Percentiles rank a stretch among this genome's conserved stretches.
Evolutionary conservation across 768 basidiomycete genomes (phyloP).

Genomic region (Mycena chlorophos): DNA sequence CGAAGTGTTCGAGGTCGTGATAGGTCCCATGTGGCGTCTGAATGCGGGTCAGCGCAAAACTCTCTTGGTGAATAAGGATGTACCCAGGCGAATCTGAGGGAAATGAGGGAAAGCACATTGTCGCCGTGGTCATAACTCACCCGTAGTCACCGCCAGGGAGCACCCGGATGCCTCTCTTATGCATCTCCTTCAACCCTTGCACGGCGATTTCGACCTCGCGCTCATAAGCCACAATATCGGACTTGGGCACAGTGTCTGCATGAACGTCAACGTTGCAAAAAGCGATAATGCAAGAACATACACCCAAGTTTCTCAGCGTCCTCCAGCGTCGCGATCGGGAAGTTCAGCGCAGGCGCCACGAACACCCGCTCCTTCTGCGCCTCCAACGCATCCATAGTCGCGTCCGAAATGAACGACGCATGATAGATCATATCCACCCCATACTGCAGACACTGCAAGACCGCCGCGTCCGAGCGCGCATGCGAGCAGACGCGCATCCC

Average conservation of each 20-base stretch:
- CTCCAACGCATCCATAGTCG: conserved; percentile 36
- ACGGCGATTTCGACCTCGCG: conserved; percentile 35
- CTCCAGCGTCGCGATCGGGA: conserved; percentile 26
- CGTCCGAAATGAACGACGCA: conserved; percentile 36
- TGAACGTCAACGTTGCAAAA: neutral
- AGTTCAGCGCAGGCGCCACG: conserved; percentile 35
- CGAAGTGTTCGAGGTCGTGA: conserved; percentile 38
- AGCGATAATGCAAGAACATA: neutral
- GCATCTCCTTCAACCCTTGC: conserved; percentile 37
- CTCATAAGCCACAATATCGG: conserved; percentile 25
- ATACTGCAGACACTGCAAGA: conserved; percentile 37
- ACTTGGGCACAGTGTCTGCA: conserved; percentile 20
- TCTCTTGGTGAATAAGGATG: neutral
- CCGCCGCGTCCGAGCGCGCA: conserved; percentile 34
- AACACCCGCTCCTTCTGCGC: conserved; percentile 36
- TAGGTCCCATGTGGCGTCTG: conserved; percentile 39
- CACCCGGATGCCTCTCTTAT: conserved; percentile 32
- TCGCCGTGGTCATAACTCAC: conserved; percentile 15
- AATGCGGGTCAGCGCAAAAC: conserved; percentile 17
- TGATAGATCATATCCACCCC: conserved; percentile 34
- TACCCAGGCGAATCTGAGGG: conserved; percentile 13
- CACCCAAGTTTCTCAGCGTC: conserved; percentile 30
- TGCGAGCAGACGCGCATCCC: conserved; percentile 40
- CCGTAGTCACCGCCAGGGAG: conserved; percentile 41
- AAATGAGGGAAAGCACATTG: neutral